phyloP scores from a whole-genome alignment of 495 filamentous ascomycete genomes.

The Usnea hakonensis region DNA sequence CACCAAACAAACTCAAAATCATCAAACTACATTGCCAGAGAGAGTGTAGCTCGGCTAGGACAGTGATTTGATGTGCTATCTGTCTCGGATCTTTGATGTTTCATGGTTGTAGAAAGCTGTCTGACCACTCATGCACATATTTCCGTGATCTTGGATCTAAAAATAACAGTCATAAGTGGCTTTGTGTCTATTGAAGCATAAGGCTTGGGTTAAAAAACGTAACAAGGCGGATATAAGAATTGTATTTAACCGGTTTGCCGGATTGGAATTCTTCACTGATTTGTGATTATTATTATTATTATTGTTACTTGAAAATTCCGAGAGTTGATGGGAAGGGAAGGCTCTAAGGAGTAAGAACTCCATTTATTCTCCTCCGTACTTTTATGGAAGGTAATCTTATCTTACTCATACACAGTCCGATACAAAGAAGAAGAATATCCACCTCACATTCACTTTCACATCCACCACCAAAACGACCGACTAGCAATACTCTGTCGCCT shows the following conservation, averaged over 20 bases:
- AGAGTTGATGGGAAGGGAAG: constrained; percentile 6
- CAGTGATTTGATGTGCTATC: not conserved
- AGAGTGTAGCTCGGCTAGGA: not conserved
- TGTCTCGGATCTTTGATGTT: not conserved
- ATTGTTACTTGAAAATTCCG: too few relatives aligned
- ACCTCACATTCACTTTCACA: not conserved
- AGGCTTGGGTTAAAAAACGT: too few relatives aligned
- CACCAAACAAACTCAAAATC: not conserved
- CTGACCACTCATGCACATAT: not conserved
- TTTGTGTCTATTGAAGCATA: too few relatives aligned
- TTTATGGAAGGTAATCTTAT: too few relatives aligned
- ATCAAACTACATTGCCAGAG: not conserved
- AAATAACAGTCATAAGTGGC: not conserved
- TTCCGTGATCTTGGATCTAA: not conserved
- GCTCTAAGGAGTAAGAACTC: constrained; percentile 5
- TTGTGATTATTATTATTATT: not conserved
- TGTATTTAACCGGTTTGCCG: too few relatives aligned
- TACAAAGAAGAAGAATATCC: not conserved
- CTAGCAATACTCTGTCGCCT: not conserved
- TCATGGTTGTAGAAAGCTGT: not conserved
- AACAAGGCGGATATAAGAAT: too few relatives aligned
- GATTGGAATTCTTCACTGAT: not conserved
- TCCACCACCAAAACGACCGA: constrained; percentile 1
- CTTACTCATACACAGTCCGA: not conserved
- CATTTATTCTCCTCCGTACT: not conserved